phyloP scores from a whole-genome alignment of 176 grass and related monocot species.

The Tuctoria greenei region DNA sequence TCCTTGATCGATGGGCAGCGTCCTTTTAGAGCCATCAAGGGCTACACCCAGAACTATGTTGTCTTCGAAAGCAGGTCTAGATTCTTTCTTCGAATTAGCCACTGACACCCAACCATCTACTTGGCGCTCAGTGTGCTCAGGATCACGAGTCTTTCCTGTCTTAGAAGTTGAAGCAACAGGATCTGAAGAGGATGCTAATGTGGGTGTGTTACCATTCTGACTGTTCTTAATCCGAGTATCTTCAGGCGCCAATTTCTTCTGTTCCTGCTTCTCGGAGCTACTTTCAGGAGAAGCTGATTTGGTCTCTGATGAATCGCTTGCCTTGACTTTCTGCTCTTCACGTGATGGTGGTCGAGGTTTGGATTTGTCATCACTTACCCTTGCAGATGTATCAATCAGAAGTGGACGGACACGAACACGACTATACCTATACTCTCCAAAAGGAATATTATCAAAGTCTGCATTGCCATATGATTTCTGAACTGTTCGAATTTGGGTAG shows the following conservation, averaged over 20 bases:
- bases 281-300: conserved; percentile 47
- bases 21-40: conserved; percentile 90
- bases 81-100: conserved; percentile 57
- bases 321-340: conserved; percentile 66
- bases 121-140: conserved; percentile 44
- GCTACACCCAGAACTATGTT: conserved; percentile 97
- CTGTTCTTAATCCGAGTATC: conserved; percentile 45
- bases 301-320: conserved; percentile 33
- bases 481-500: conserved; percentile 96
- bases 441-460: conserved; percentile 90
- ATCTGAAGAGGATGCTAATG: conserved; percentile 34
- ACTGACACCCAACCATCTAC: conserved; percentile 38
- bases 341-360: conserved; percentile 47
- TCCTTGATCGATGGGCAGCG: conserved; percentile 82
- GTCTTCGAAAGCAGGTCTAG: conserved; percentile 76
- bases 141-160: conserved; percentile 32
- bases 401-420: conserved; percentile 55
- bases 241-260: conserved; percentile 49
- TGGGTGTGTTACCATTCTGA: conserved; percentile 36
- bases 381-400: conserved; percentile 75
- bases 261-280: conserved; percentile 69
- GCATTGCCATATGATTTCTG: conserved; percentile 95
- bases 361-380: conserved; percentile 66
- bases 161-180: conserved; percentile 33
- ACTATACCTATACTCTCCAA: conserved; percentile 67